Evolutionary conservation across 768 basidiomycete genomes (phyloP).

Genomic region (Psilocybe tampanensis): DNA sequence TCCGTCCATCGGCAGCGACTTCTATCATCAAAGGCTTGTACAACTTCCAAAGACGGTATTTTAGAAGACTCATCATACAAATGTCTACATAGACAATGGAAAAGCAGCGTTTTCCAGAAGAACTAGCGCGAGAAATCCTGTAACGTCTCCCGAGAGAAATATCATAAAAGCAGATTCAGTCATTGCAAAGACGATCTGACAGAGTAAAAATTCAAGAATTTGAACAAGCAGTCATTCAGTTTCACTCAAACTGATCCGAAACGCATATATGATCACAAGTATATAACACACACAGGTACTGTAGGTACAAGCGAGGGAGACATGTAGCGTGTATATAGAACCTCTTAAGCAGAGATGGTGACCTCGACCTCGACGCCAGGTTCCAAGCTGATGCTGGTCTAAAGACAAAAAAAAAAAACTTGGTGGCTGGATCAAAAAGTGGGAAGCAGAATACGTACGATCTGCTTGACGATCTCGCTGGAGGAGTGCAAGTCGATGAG

Average conservation of each 20-base stretch:
- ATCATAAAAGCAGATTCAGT: too few species aligned
- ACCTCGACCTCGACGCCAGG: constrained; percentile 99
- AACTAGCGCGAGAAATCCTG: too few species aligned
- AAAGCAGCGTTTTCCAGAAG: too few species aligned
- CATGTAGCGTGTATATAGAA: neutral
- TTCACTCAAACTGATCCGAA: neutral
- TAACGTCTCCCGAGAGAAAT: too few species aligned
- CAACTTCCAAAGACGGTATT: too few species aligned
- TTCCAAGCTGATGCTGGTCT: constrained; percentile 99
- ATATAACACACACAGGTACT: neutral
- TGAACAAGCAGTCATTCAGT: neutral
- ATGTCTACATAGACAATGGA: too few species aligned
- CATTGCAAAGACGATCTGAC: too few species aligned
- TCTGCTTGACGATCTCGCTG: constrained; percentile 99
- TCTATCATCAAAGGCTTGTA: too few species aligned
- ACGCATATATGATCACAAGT: neutral
- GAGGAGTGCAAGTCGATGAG: constrained; percentile 99
- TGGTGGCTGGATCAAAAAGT: neutral
- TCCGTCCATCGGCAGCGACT: too few species aligned
- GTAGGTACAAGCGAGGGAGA: neutral
- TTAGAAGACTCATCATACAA: too few species aligned
- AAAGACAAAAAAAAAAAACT: constrained; percentile 11
- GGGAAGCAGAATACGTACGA: constrained; percentile 59
- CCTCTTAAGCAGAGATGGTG: constrained; percentile 77
- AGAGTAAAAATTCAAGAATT: neutral